Evolutionary conservation across 139 green algal species (phyloP), one percentile per base, ranked within the genome.

Genomic region (Monoraphidium neglectum): DNA sequence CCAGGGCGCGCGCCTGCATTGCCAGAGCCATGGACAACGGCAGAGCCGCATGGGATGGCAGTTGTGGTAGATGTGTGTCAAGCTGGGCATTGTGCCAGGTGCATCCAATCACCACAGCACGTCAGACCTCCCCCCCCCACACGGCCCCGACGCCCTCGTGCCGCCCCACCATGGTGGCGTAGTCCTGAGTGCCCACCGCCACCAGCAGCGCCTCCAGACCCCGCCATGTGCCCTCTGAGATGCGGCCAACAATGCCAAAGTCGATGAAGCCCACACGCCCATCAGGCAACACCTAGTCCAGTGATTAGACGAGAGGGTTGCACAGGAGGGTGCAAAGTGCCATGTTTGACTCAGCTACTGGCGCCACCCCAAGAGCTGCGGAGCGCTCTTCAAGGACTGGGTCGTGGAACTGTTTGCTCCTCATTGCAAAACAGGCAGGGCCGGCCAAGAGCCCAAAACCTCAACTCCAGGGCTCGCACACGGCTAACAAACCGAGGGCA

Each of bases 211-310:
- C 82, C 85, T 97, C 84, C 54, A 97, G 66, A 15, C 84, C 90
- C 10, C 64, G 78, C 89, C 89, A 94, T 1, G 90, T 96, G 28
- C 83, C 83, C 16, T 87, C 84, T 54, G 53, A 75, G 54, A 98
- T 90, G 36, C 84, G 79, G 37, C 95, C 96, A 40, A 98, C 96
- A 69, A 99, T 99, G 61, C 96, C 94, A 87, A 98, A 98, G 74
- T 98, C 94, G 53, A 97, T 92, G 87, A 97, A 97, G 24, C 80
- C 91, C 12, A 97, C 90, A 0, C 82, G 80, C 1, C 91, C 89
- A 68, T 94, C 89, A 15, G 65, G 66, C 54, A 98, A 83, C 65
- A 97, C 96, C 21, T n/a, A n/a, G n/a, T n/a, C n/a, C 16, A 36
- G 59, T 15, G 59, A 12, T 35, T 15, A 67, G 24, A 30, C n/a